Conservation (phyloP, 1,139 yeast species). For the Eremothecium sinecaudum region DNA sequence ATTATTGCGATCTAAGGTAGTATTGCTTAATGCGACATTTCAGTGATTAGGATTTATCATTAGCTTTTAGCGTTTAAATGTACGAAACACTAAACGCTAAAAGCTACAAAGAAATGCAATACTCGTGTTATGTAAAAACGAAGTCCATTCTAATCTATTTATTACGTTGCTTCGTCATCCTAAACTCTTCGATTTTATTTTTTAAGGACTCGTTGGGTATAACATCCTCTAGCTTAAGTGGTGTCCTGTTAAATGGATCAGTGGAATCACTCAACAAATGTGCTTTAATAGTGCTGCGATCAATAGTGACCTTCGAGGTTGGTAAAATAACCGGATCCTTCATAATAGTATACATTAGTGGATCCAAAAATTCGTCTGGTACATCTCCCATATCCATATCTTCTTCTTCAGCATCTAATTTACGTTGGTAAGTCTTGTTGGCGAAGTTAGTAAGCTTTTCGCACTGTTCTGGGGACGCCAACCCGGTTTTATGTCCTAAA, state of each 20-base stretch:
- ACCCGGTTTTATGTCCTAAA: slow-evolving; percentile 43
- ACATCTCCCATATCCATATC: slow-evolving; percentile 84
- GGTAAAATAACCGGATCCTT: slow-evolving; percentile 92
- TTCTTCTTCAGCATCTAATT: slow-evolving; percentile 62
- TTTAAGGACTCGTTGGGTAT: slow-evolving; percentile 63
- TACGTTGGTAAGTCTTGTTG: slow-evolving; percentile 50
- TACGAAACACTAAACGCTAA: no score
- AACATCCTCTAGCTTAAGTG: slow-evolving; percentile 82
- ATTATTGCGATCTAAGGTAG: slow-evolving; percentile 1
- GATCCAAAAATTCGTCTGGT: slow-evolving; percentile 95
- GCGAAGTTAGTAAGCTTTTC: slow-evolving; percentile 48
- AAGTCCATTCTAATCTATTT: no score
- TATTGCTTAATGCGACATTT: no score
- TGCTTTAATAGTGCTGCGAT: slow-evolving; percentile 83
- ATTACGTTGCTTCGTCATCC: slow-evolving; percentile 32
- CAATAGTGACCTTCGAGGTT: slow-evolving; percentile 72
- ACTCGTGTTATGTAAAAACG: no score
- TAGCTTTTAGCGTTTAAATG: no score
- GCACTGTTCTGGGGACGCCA: slow-evolving; percentile 48
- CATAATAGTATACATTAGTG: slow-evolving; percentile 92
- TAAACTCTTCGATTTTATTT: slow-evolving; percentile 52
- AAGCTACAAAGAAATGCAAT: no score
- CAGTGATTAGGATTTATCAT: no score
- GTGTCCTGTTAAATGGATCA: slow-evolving; percentile 94
- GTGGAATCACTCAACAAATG: slow-evolving; percentile 90